Base-by-base conservation (phyloP, 2,329 filamentous ascomycete genomes). In the Teratosphaeria viscida region DNA sequence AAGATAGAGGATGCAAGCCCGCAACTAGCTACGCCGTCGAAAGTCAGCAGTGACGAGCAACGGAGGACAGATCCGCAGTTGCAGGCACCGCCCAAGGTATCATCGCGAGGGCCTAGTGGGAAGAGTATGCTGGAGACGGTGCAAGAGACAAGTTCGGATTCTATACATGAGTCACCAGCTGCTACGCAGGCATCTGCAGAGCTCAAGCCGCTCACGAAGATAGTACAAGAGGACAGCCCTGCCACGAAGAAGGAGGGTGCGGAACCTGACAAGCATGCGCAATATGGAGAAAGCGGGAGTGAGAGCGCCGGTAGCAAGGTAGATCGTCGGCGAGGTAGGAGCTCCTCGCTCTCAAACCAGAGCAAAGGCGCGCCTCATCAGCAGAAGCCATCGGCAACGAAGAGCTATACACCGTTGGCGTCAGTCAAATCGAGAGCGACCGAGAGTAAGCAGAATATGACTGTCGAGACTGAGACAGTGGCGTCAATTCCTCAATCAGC, bases 391-490 rank as follows among this genome's bases (percentile, higher is more conserved):
- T 64, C 66, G 57, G 60, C 65, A 39, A 66, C 65, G 55, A 79
- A 88, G 62, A 90, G 89, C 8, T 84, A 85, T 56, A 82, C 87
- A 39, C 86, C 86, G 62, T 81, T 89, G 49, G 78, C 78, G 57
- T 75, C 77, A 59, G 76, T 79, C 59, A 89, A 91, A 70, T 80
- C 83, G 37, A 90, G 92, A 71, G 78, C 76, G 11, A 77, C 81
- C 57, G 89, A 95, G 71, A 86, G 85, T n/a, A 87, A 89, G 39
- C 85, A 88, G 70, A 94, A 90, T 68, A 96, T 99, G 91, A 97
- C 90, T 10, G 92, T 97, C 14, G 94, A 99, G 77, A 96, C 94
- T 0, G 94, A 99, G 74, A 95, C 92, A 0, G 94, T 99, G 43
- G 88, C 85, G 52, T 95, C 92, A 2, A 88, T 96, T 58, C 90